Evolutionary conservation across 495 filamentous ascomycete species (phyloP), one percentile per base, ranked within the genome.

Genomic region (Annulohypoxylon bovei): DNA sequence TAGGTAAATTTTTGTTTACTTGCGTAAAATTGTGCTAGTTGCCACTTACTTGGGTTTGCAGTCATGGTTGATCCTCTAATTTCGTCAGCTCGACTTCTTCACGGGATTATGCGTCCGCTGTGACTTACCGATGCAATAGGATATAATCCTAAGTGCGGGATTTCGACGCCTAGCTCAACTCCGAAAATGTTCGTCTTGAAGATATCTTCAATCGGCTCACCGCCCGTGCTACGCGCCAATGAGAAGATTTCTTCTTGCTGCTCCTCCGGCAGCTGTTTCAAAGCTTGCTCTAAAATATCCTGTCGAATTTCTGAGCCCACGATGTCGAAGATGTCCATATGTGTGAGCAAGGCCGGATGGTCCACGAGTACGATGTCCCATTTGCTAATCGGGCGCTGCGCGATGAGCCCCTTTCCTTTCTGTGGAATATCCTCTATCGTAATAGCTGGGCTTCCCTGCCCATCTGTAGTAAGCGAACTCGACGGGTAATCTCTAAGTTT

Each of bases 221-320:
- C 90, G 9, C 90, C 90, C 1, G 86, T 90, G 76, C 91, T 92
- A 70, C 92, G 89, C 35, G 91, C 87, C 68, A 93, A 47, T 0
- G 65, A 55, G 20, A 71, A 14, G 0, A 79, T 37, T 8, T 57
- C 55, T 4, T 16, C 49, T 50, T 62, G 58, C 56, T 74, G 65
- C 32, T 70, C 46, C 39, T 62, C 37, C 0, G 75, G 67, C 12
- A 79, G 52, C 40, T 72, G 71, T 0, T 49, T 44, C 14, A 78
- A 42, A 0, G 74, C 77, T 28, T 60, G 53, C 14, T 74, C 60
- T 18, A 78, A 46, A 57, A 81, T 59, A 22, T 40, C 49, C 20
- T 65, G 25, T 7, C 69, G 67, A 3, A 72, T 47, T 6, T 72
- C 59, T 3, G 54, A 18, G 9, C 49, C 68, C 6, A 80, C 71